Evolutionary conservation across 2,329 filamentous ascomycete species (phyloP), one percentile per base, ranked within the genome.

Genomic region (Rutstroemia sp.): DNA sequence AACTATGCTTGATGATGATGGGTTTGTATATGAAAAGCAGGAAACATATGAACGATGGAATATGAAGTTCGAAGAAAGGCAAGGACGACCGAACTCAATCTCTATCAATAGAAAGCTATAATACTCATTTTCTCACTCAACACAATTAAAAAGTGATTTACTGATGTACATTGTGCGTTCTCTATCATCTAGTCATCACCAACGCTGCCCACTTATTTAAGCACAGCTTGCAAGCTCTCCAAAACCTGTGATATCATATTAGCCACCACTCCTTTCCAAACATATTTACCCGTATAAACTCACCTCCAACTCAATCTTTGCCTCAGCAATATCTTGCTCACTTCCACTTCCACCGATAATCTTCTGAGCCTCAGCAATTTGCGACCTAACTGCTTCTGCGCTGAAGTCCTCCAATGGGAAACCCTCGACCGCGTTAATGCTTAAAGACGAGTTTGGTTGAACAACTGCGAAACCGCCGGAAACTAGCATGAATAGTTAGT

Each of bases 281-380:
- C 38, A 36, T 19, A 14, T 30, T 2, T 55, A 34, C 38, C 19
- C 19, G 8, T 44, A 25, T 10, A 27, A 21, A 51, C 79, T 72
- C 76, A 96, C 92, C 90, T 99, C 94, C 67, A 99, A 78, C 82
- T 97, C 92, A 73, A 99, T 92, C 84, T 96, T 97, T 66, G 94
- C 94, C 84, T 99, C 94, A 64, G 92, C 92, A 76, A 97, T 89
- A 71, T 97, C 94, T 78, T 91, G 87, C 83, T 96, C 94, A 75
- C 90, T 96, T 70, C 92, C 94, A 71, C 80, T 84, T 71, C 94
- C 94, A 73, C 77, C 84, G 68, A 87, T 91, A 71, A 97, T 86
- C 86, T 96, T 97, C 78, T 96, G 89, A 64, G 92, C 91, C 80
- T 99, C 94, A 60, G 89, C 77, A 69, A 97, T 90, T 80, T 96